Percentiles rank a stretch among this genome's conserved stretches.
These are phyloP conservation scores for Ochetophila trinervis DNA, from an alignment of 306 rosid species.

Conservation along the genomic window DNA sequence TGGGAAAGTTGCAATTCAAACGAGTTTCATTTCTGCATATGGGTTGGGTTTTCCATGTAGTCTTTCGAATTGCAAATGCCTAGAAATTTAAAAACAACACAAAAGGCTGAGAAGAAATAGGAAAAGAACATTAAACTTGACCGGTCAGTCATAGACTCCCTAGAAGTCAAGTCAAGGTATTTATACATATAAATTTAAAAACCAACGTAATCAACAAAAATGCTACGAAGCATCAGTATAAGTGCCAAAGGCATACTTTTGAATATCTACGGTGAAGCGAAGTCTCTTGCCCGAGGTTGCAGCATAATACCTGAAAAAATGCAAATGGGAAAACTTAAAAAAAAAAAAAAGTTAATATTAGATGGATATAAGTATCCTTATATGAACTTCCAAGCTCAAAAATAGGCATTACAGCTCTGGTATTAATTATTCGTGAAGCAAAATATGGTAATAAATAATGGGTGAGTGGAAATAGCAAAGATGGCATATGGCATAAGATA, in stretches of 20 bases:
- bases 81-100: slow-evolving; percentile 23
- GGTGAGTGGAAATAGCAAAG: too few relatives aligned
- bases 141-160: neutral
- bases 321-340: slow-evolving; percentile 3
- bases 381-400: too few relatives aligned
- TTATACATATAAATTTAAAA: neutral
- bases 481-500: too few relatives aligned
- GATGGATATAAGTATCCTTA: too few relatives aligned
- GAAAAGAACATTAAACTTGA: slow-evolving; percentile 12
- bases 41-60: too few relatives aligned
- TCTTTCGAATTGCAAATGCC: too few relatives aligned
- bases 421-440: too few relatives aligned
- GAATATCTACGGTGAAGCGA: slow-evolving; percentile 84
- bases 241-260: slow-evolving; percentile 48
- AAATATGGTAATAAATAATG: too few relatives aligned
- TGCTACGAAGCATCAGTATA: neutral
- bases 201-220: neutral
- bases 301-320: slow-evolving; percentile 63
- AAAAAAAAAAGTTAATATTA: too few relatives aligned
- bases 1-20: too few relatives aligned
- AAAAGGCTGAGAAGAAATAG: slow-evolving; percentile 10
- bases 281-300: slow-evolving; percentile 89
- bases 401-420: too few relatives aligned
- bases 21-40: too few relatives aligned
- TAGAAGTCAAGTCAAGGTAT: neutral